Base-by-base conservation (phyloP, 352 stramenopile genomes). In the Globisporangium viniferum region DNA sequence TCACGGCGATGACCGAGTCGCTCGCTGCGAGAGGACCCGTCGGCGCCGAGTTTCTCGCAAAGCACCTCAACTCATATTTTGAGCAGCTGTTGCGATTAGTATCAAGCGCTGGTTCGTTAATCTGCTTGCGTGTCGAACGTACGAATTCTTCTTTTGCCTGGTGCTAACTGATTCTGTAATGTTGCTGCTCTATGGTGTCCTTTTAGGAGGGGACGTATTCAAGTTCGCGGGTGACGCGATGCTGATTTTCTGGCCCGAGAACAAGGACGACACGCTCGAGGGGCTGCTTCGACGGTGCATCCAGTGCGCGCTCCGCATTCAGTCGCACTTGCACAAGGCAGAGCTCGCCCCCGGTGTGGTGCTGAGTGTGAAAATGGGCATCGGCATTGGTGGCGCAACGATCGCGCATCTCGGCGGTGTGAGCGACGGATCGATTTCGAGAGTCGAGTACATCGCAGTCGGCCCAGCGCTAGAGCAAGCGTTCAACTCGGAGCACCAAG, bases 181-280 rank as follows among this genome's bases (percentile, higher is more conserved):
- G 24, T 24, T 24, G 24, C 24, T 24, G 24, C 24, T 24, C 24
- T 24, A 24, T 24, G 24, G 0, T 24, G 44, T 22, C 8, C 18
- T 24, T 18, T 27, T 9, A 68, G 80, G 80, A 9, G 88, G 90
- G 51, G 92, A 98, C 75, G 91, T 97, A 22, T 96, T 98, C 75
- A 98, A 98, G 80, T 98, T 98, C 69, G 95, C 95, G 14, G 95
- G 95, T n/a, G 95, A 98, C 59, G 95, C 95, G 20, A 92, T 98
- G 84, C 92, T 98, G 63, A 94, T 98, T 51, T 93, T 98, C 59
- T 98, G 93, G 93, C 88, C 88, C 10, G 84, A 91, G 68, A 93
- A 93, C 74, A 93, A 97, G 65, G 87, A 97, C 33, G 89, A 97
- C 67, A 94, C 89, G 39, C 77, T 97, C 69, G 80, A 96, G 66